phyloP scores from a whole-genome alignment of 2,329 filamentous ascomycete genomes.

The Xylaria sp. region DNA sequence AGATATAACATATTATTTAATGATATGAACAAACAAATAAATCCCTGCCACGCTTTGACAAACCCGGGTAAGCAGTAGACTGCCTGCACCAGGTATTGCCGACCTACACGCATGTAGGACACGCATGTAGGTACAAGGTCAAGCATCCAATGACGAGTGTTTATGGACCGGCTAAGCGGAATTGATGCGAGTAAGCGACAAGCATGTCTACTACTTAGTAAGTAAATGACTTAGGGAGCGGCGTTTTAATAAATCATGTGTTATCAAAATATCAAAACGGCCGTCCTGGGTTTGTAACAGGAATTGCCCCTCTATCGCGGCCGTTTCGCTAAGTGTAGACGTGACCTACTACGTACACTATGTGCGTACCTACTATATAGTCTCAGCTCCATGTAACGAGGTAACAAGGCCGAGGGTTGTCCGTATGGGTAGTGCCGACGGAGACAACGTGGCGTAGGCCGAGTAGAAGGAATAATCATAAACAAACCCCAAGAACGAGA shows the following conservation, averaged over 20 bases:
- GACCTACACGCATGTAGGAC: no score
- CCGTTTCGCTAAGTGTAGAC: slow-evolving; percentile 6
- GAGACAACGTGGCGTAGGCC: neutral
- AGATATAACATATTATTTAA: neutral
- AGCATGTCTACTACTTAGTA: no score
- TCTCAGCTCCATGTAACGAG: slow-evolving; percentile 15
- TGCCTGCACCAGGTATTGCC: neutral
- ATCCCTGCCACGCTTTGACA: slow-evolving; percentile 6
- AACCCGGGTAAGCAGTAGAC: slow-evolving; percentile 6
- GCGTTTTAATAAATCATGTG: slow-evolving; percentile 23
- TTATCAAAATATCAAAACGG: slow-evolving; percentile 32
- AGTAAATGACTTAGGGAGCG: slow-evolving; percentile 11
- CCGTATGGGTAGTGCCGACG: neutral
- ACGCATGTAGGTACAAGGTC: slow-evolving; percentile 7
- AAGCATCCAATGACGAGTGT: slow-evolving; percentile 6
- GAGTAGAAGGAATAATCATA: neutral
- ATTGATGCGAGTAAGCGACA: slow-evolving; percentile 14
- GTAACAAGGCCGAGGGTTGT: neutral
- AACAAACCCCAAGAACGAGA: neutral
- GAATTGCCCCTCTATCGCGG: slow-evolving; percentile 28
- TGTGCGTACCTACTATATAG: neutral
- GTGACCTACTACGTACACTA: slow-evolving; percentile 6
- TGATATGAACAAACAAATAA: slow-evolving; percentile 16
- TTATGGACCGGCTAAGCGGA: neutral
- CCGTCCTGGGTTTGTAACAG: slow-evolving; percentile 11